phyloP scores from a whole-genome alignment of 2,329 filamentous ascomycete species.

The Fusarium nanum region DNA sequence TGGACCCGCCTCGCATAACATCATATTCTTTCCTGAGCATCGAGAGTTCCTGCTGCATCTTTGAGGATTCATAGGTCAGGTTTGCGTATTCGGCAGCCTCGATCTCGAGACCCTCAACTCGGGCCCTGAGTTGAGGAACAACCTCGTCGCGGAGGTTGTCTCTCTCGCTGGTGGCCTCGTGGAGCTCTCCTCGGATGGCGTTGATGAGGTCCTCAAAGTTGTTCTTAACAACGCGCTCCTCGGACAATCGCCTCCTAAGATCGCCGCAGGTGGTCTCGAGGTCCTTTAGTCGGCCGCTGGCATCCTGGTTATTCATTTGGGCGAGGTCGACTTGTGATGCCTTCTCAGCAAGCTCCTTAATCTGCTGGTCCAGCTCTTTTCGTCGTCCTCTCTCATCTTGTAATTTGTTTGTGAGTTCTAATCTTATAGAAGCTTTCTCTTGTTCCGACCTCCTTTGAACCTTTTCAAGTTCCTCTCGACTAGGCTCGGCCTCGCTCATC shows the following conservation, averaged over 20 bases:
- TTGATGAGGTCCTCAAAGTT: slow-evolving; percentile 94
- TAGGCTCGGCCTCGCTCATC: slow-evolving; percentile 74
- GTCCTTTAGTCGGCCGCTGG: slow-evolving; percentile 74
- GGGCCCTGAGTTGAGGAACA: slow-evolving; percentile 80
- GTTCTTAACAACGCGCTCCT: slow-evolving; percentile 88
- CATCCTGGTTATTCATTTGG: slow-evolving; percentile 67
- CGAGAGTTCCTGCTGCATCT: slow-evolving; percentile 88
- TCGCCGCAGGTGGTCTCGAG: slow-evolving; percentile 86
- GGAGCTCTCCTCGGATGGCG: slow-evolving; percentile 84
- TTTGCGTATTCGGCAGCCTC: slow-evolving; percentile 79
- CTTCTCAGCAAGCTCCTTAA: slow-evolving; percentile 83
- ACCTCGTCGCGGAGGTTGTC: slow-evolving; percentile 93
- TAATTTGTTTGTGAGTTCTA: slow-evolving; percentile 86
- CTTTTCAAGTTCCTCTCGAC: slow-evolving; percentile 80
- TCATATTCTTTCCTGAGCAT: slow-evolving; percentile 75
- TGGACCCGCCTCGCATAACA: slow-evolving; percentile 60
- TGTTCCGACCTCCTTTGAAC: slow-evolving; percentile 87
- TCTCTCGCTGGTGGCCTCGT: slow-evolving; percentile 85
- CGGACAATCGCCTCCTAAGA: slow-evolving; percentile 80
- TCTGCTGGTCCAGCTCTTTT: slow-evolving; percentile 82
- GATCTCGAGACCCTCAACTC: slow-evolving; percentile 80
- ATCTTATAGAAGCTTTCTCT: slow-evolving; percentile 85
- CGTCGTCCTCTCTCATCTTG: slow-evolving; percentile 86
- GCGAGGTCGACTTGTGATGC: slow-evolving; percentile 71
- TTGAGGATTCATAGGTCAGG: slow-evolving; percentile 81